phyloP scores from a whole-genome alignment of 495 filamentous ascomycete genomes.

The Penicillium antarcticum region DNA sequence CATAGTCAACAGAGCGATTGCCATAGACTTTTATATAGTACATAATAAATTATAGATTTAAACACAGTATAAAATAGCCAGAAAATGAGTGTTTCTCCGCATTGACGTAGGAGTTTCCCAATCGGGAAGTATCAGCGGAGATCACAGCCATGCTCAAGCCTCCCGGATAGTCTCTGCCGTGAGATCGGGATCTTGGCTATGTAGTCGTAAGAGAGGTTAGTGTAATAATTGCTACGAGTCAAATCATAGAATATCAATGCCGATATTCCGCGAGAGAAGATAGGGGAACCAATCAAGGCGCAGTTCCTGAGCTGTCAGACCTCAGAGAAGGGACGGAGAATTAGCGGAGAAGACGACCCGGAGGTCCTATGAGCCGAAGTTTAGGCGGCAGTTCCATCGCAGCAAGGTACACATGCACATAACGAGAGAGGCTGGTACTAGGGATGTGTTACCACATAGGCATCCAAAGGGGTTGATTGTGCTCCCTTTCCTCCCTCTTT shows the following conservation, averaged over 20 bases:
- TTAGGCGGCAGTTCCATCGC: conserved; percentile 10
- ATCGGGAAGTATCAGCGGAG: conserved; percentile 7
- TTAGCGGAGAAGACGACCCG: conserved; percentile 8
- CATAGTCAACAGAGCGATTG: too few relatives aligned
- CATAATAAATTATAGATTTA: too few relatives aligned
- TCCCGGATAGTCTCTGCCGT: not conserved
- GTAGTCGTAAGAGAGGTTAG: too few relatives aligned
- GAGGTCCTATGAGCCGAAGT: conserved; percentile 14
- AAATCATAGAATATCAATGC: not conserved
- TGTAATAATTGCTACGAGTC: too few relatives aligned
- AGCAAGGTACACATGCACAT: not conserved
- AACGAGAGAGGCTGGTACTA: not conserved
- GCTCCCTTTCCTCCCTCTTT: not conserved
- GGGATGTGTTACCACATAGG: not conserved
- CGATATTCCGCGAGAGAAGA: not conserved
- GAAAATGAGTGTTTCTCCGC: not conserved
- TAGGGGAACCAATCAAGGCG: not conserved
- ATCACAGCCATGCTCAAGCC: not conserved
- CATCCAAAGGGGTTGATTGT: not conserved
- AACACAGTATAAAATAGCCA: too few relatives aligned
- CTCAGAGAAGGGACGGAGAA: conserved; percentile 3
- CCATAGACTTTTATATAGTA: too few relatives aligned
- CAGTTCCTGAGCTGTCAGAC: not conserved
- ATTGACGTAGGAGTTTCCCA: conserved; percentile 3
- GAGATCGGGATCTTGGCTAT: not conserved